A percentile compares a stretch with the other conserved stretches of the same genome.
These are phyloP conservation scores for Picochlorum sp. DNA, from an alignment of 139 green algal species.

Conservation along the genomic window DNA sequence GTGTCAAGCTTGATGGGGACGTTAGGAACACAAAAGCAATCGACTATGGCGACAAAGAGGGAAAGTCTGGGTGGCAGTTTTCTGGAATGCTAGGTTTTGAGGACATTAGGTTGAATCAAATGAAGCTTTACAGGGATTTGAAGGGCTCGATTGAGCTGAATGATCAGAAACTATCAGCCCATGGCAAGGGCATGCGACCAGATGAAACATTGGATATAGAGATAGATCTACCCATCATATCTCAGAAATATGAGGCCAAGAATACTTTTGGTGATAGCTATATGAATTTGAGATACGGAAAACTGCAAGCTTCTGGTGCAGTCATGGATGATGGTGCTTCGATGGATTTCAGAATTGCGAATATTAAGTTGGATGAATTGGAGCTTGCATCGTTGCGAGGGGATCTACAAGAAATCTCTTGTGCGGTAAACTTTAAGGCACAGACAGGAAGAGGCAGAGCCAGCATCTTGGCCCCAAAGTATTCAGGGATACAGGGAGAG, in stretches of 20 bases:
- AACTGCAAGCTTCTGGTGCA: conserved; percentile 29
- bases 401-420: conserved; percentile 44
- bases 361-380: conserved; percentile 76
- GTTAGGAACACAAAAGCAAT: neutral
- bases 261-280: conserved; percentile 7
- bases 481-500: conserved; percentile 58
- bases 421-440: conserved; percentile 61
- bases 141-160: conserved; percentile 31
- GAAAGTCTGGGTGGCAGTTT: conserved; percentile 18
- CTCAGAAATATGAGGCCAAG: neutral
- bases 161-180: conserved; percentile 19
- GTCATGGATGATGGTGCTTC: conserved; percentile 13
- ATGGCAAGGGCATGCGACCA: conserved; percentile 29
- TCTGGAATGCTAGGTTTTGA: conserved; percentile 44
- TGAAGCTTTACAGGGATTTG: conserved; percentile 47
- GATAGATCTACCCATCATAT: conserved; percentile 38
- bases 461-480: conserved; percentile 47
- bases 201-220: conserved; percentile 64
- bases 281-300: conserved; percentile 41
- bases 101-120: conserved; percentile 54
- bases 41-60: neutral
- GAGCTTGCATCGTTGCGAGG: conserved; percentile 77
- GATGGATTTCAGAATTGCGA: conserved; percentile 24
- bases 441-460: conserved; percentile 41
- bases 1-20: conserved; percentile 9